phyloP scores from a whole-genome alignment of 2,329 filamentous ascomycete species.

The Apiospora aurea region DNA sequence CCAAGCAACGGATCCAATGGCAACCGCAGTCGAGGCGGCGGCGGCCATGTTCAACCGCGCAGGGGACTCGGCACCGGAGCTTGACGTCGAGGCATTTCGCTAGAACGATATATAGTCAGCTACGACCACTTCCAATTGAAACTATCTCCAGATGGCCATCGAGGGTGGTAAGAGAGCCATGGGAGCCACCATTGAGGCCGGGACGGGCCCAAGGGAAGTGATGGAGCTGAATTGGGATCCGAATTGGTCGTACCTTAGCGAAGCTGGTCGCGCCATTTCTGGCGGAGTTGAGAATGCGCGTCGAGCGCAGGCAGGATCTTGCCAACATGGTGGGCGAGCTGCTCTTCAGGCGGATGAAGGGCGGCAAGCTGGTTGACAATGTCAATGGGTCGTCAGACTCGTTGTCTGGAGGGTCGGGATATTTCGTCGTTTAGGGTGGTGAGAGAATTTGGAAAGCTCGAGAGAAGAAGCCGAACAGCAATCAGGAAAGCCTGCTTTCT shows the following conservation, averaged over 20 bases:
- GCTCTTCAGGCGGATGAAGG: constrained; percentile 48
- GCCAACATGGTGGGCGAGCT: constrained; percentile 81
- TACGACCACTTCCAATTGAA: constrained; percentile 4
- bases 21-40: constrained; percentile 83
- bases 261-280: constrained; percentile 75
- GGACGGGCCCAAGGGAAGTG: constrained; percentile 15
- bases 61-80: constrained; percentile 76
- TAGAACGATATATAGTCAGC: constrained; percentile 41
- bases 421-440: constrained; percentile 28
- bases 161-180: background rate
- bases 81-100: constrained; percentile 75
- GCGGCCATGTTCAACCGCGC: constrained; percentile 87
- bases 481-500: constrained; percentile 23
- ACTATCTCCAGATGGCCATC: background rate
- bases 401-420: constrained; percentile 25
- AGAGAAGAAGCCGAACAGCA: constrained; percentile 22
- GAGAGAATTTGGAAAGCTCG: constrained; percentile 25
- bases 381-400: constrained; percentile 32
- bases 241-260: constrained; percentile 72
- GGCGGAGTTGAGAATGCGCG: constrained; percentile 83
- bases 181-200: background rate
- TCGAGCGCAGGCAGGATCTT: constrained; percentile 87
- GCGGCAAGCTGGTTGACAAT: constrained; percentile 34
- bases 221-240: constrained; percentile 38
- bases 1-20: constrained; percentile 91